Conservation (phyloP, 1,284 basidiomycete species). For the Trichosporon inkin region DNA sequence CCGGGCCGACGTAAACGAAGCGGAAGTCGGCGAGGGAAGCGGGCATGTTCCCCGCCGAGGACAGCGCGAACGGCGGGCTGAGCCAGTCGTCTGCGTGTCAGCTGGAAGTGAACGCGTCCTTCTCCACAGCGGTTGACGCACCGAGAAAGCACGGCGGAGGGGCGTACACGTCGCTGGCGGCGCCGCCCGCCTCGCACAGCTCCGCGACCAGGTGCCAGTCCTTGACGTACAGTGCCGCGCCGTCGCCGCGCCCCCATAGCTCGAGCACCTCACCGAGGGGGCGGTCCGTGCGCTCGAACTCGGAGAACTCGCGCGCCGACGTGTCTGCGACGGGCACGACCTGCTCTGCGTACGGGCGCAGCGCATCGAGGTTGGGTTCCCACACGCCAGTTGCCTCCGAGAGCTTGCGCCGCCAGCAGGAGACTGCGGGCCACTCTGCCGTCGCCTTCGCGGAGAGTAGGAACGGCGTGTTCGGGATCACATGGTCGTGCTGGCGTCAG, state of each 20-base stretch:
- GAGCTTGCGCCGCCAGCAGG: background rate
- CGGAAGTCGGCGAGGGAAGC: conserved; percentile 38
- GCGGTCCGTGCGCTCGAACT: conserved; percentile 46
- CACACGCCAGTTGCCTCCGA: background rate
- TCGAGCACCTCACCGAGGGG: conserved; percentile 48
- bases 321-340: conserved; percentile 49
- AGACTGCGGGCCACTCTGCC: conserved; percentile 25
- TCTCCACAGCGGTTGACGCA: conserved; percentile 14
- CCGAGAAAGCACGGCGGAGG: conserved; percentile 52
- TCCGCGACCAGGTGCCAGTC: conserved; percentile 57
- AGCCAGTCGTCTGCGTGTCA: conserved; percentile 55
- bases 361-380: conserved; percentile 27
- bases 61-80: conserved; percentile 43
- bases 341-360: conserved; percentile 38
- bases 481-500: conserved; percentile 34
- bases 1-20: conserved; percentile 52
- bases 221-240: conserved; percentile 53
- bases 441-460: conserved; percentile 34
- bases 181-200: conserved; percentile 32
- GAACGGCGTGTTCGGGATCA: conserved; percentile 43
- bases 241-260: conserved; percentile 43
- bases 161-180: conserved; percentile 49
- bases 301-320: conserved; percentile 36
- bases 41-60: conserved; percentile 1
- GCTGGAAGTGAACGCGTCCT: background rate